A percentile compares a stretch with the other conserved stretches of the same genome.
These are phyloP conservation scores for Hamamelis virginiana DNA, from an alignment of 164 flowering plant genomes.

Conservation along the genomic window DNA sequence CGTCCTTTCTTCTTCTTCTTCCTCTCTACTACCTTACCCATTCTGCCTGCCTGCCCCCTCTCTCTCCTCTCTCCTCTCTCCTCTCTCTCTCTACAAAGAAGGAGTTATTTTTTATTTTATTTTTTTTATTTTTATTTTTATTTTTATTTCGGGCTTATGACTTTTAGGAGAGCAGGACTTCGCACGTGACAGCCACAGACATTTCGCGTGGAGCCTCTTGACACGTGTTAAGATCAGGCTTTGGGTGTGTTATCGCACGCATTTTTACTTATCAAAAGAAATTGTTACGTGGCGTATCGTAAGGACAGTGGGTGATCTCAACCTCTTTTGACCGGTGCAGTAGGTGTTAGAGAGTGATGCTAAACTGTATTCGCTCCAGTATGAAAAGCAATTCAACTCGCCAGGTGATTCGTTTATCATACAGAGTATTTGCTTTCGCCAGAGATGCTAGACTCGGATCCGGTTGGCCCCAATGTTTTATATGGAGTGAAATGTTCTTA, in stretches of 20 bases:
- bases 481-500: too few species aligned
- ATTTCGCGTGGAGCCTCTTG: neutral
- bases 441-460: too few species aligned
- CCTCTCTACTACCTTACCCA: slow-evolving; percentile 41
- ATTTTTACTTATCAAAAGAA: neutral
- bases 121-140: slow-evolving; percentile 9
- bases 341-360: too few species aligned
- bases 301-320: too few species aligned
- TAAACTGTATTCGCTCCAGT: too few species aligned
- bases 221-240: slow-evolving; percentile 9
- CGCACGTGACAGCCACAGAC: slow-evolving; percentile 25
- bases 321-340: too few species aligned
- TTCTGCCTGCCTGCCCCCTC: slow-evolving; percentile 14
- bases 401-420: too few species aligned
- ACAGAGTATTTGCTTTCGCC: too few species aligned
- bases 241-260: neutral
- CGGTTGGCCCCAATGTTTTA: too few species aligned
- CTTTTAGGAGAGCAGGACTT: neutral
- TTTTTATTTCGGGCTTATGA: neutral
- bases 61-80: slow-evolving; percentile 12
- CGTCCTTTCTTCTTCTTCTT: slow-evolving; percentile 53
- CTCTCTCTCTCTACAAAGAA: slow-evolving; percentile 19
- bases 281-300: too few species aligned
- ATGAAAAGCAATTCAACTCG: too few species aligned
- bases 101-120: slow-evolving; percentile 14